These are phyloP conservation scores for Henckelia pumila DNA, from an alignment of 257 asterid genomes.

Conservation along the genomic window DNA sequence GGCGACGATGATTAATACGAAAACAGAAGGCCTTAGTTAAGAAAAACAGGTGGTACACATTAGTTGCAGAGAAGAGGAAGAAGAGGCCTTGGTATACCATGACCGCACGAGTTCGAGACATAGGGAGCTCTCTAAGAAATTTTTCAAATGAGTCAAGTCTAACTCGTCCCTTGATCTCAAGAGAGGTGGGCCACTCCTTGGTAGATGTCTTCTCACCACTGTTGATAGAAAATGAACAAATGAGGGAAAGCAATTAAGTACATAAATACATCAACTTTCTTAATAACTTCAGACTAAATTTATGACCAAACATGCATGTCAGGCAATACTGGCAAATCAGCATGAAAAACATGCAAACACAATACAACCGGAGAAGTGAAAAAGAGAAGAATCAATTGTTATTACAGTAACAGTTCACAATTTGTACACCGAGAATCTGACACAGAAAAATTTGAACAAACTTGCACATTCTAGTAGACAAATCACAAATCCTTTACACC, in stretches of 20 bases:
- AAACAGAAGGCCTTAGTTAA: slow-evolving; percentile 41
- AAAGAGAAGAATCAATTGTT: not conserved
- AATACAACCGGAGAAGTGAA: not conserved
- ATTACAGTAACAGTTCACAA: not conserved
- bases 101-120: slow-evolving; percentile 99
- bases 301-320: not conserved
- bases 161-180: slow-evolving; percentile 96
- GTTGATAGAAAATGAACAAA: slow-evolving; percentile 29
- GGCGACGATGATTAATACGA: slow-evolving; percentile 30
- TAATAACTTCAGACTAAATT: not conserved
- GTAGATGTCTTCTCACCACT: slow-evolving; percentile 87
- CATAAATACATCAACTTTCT: not conserved
- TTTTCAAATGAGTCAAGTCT: slow-evolving; percentile 90
- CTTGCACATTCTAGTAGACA: not conserved
- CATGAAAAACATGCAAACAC: not conserved
- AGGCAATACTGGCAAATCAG: not conserved
- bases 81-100: slow-evolving; percentile 87
- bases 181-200: slow-evolving; percentile 77
- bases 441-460: not conserved
- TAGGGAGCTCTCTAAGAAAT: slow-evolving; percentile 84
- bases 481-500: not conserved
- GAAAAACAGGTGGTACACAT: slow-evolving; percentile 31
- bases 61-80: slow-evolving; percentile 48
- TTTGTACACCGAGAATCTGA: not conserved
- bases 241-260: slow-evolving; percentile 15